phyloP scores from a whole-genome alignment of 192 early-diverging fungal genomes.

The Coemansia sp. region DNA sequence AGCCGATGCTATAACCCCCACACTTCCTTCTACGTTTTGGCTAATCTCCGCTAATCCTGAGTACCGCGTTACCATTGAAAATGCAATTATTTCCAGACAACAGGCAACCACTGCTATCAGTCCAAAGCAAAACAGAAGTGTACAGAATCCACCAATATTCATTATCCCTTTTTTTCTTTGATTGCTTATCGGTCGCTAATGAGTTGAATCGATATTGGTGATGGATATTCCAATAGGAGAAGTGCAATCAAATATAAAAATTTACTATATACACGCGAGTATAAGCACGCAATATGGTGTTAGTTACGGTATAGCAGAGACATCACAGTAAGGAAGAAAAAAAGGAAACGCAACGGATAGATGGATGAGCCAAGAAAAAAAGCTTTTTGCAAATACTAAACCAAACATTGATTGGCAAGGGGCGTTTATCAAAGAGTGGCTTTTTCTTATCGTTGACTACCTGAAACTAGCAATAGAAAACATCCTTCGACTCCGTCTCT shows the following conservation, averaged over 20 bases:
- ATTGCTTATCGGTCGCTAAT: background rate
- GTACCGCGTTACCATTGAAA: conserved; percentile 12
- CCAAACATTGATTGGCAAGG: background rate
- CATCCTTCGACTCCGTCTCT: background rate
- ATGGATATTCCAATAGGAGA: background rate
- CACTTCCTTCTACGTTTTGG: background rate
- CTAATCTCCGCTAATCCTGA: background rate
- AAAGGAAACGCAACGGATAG: background rate
- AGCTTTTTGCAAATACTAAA: background rate
- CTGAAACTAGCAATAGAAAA: background rate
- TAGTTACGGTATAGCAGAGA: background rate
- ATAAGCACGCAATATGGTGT: background rate
- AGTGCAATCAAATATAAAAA: background rate
- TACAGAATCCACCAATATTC: conserved; percentile 32
- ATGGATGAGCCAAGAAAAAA: conserved; percentile 5
- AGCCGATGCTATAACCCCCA: background rate
- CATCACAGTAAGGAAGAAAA: background rate
- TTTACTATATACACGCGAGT: background rate
- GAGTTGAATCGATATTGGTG: background rate
- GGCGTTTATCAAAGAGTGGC: background rate
- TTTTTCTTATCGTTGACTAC: background rate
- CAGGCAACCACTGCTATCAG: conserved; percentile 24
- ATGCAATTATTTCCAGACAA: conserved; percentile 24
- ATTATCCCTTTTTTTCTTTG: conserved; percentile 10
- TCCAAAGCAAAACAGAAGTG: conserved; percentile 37